These are phyloP conservation scores for Kwoniella sp. DNA, from an alignment of 768 basidiomycete genomes.

Conservation along the genomic window DNA sequence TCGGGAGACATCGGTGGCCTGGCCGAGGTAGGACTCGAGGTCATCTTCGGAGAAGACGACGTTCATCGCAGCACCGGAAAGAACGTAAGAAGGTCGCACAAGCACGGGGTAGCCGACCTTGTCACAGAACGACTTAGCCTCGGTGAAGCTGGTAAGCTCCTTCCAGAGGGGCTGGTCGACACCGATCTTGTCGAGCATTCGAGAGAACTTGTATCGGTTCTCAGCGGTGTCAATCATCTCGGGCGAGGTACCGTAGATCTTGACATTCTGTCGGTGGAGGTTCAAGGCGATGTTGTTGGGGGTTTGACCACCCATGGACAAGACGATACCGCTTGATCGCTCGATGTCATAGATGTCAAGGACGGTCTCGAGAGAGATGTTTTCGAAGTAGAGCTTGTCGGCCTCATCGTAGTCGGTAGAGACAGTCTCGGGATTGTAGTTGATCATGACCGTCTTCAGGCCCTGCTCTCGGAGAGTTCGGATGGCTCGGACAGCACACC, in stretches of 20 bases:
- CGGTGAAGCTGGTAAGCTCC: constrained; percentile 87
- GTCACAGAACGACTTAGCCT: constrained; percentile 84
- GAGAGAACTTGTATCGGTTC: constrained; percentile 99
- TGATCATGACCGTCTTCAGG: constrained; percentile 95
- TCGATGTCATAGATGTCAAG: constrained; percentile 95
- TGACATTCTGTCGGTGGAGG: constrained; percentile 94
- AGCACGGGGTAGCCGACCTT: constrained; percentile 94
- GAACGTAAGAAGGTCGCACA: constrained; percentile 94
- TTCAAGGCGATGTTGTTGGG: constrained; percentile 98
- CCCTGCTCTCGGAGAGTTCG: constrained; percentile 93
- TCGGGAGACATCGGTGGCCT: constrained; percentile 92
- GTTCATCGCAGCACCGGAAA: constrained; percentile 99
- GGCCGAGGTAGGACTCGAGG: constrained; percentile 84
- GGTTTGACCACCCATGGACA: constrained; percentile 98
- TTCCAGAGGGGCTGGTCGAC: constrained; percentile 98
- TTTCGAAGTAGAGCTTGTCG: constrained; percentile 97
- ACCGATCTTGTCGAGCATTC: constrained; percentile 93
- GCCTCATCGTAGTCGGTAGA: constrained; percentile 99
- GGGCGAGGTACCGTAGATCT: constrained; percentile 96
- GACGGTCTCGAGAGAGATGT: constrained; percentile 93
- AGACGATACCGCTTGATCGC: constrained; percentile 82
- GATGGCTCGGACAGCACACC: constrained; percentile 98
- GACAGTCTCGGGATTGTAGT: constrained; percentile 99
- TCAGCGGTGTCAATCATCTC: constrained; percentile 99
- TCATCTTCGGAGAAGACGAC: constrained; percentile 93